Base-by-base conservation (phyloP, 2,329 filamentous ascomycete species). In the Calonectria pteridis region DNA sequence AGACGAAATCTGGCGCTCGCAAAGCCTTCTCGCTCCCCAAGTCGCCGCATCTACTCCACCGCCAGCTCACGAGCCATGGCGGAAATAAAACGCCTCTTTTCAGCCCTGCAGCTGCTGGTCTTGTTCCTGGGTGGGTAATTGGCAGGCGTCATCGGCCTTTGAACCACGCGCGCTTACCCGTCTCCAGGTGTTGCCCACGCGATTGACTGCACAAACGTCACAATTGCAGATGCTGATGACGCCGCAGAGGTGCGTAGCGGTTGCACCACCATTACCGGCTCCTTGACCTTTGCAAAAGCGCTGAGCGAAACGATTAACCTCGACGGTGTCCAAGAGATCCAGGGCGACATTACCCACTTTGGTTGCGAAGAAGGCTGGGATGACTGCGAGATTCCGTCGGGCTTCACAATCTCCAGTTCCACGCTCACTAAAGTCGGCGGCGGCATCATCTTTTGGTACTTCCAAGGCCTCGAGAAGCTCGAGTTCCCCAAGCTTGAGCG, bases 391-490 rank as follows among this genome's bases (percentile, higher is more conserved):
- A 49, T 73, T 20, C 69, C 66, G 26, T 50, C 28, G 20, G 35
- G 51, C 2, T 76, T 77, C 49, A 62, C 64, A 3, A 68, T 77
- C n/a, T 74, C 73, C 37, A 71, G 59, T 13, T 74, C 75, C 9
- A 77, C 75, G 1, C 75, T 77, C 37, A 68, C 65, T 5, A 67
- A 20, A 3, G 51, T 77, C 10, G 73, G 70, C 13, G 74, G 74
- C 7, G 40, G 10, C 9, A 69, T 77, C 13, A 18, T 46, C 4
- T 71, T 77, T 26, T 69, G 53, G 63, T 53, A 66, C 14, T 77
- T 74, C 9, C 46, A 74, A 2, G 75, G 75, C 13, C 67, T 77
- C 5, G 51, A 75, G 35, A 70, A 77, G n/a, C 37, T 77, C 7
- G 33, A 55, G 0, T 71, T 77, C 26, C 74, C 75, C 9, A 73